A percentile compares a stretch with the other conserved stretches of the same genome.
These are phyloP conservation scores for Jaltomata sinuosa DNA, from an alignment of 257 asterid species.

Conservation along the genomic window DNA sequence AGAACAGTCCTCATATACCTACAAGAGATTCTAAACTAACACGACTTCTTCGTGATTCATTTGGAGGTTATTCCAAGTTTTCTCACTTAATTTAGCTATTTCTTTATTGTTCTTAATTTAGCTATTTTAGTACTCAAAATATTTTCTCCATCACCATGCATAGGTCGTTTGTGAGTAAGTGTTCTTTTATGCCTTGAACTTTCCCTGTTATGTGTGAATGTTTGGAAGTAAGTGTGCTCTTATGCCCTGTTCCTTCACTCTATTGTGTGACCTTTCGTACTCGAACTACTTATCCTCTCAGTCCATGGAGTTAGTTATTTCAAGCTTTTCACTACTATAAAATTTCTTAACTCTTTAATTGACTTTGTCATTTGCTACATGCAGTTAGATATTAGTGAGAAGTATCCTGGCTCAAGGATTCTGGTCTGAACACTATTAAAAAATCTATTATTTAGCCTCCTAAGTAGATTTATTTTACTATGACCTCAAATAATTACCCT, in stretches of 20 bases:
- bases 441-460: neutral
- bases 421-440: neutral
- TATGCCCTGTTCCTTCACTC: neutral
- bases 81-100: neutral
- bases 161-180: neutral
- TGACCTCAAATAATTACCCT: neutral
- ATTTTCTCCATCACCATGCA: neutral
- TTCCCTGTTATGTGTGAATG: neutral
- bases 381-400: neutral
- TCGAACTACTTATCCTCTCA: neutral
- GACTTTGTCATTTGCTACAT: neutral
- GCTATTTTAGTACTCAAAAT: neutral
- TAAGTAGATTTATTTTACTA: neutral
- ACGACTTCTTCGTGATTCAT: slow-evolving; percentile 86
- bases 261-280: neutral
- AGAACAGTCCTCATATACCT: slow-evolving; percentile 86
- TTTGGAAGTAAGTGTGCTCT: neutral
- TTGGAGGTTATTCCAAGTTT: slow-evolving; percentile 50
- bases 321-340: neutral
- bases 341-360: neutral
- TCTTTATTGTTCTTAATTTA: neutral
- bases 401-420: neutral
- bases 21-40: slow-evolving; percentile 88
- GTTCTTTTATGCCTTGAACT: neutral
- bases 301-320: neutral